These are phyloP conservation scores for Boeremia exigua DNA, from an alignment of 2,329 filamentous ascomycete species.

Conservation along the genomic window DNA sequence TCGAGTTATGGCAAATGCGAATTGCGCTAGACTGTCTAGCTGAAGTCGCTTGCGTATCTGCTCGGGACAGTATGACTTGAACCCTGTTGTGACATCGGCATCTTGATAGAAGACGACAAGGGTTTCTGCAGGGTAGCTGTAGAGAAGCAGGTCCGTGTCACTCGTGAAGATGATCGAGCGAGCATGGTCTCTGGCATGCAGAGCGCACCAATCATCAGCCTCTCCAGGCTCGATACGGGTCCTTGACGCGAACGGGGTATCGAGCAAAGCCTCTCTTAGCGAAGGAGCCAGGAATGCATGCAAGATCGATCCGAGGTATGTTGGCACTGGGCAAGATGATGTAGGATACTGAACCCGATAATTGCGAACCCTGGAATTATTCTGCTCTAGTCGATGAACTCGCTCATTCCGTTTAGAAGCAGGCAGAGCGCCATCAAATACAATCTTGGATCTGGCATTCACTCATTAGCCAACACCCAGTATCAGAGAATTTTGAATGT, in stretches of 20 bases:
- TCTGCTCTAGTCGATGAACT: conserved; percentile 64
- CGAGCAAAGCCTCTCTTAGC: conserved; percentile 72
- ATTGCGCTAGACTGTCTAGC: conserved; percentile 47
- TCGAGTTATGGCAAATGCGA: conserved; percentile 50
- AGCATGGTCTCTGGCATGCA: conserved; percentile 61
- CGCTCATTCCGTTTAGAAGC: conserved; percentile 67
- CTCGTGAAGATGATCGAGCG: conserved; percentile 74
- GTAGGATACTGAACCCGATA: conserved; percentile 49
- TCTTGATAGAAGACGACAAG: conserved; percentile 73
- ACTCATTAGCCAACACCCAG: neutral
- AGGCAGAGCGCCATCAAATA: conserved; percentile 86
- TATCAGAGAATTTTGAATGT: neutral
- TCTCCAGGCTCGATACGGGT: conserved; percentile 77
- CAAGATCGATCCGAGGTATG: conserved; percentile 48
- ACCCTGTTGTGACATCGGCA: conserved; percentile 53
- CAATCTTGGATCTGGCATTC: conserved; percentile 63
- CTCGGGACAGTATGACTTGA: conserved; percentile 52
- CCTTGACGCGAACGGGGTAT: conserved; percentile 49
- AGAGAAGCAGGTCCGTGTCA: conserved; percentile 86
- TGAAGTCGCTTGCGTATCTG: conserved; percentile 55
- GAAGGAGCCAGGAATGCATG: conserved; percentile 78
- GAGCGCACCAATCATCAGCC: conserved; percentile 81
- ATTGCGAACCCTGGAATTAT: conserved; percentile 62
- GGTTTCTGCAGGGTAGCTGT: conserved; percentile 68
- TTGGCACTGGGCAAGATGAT: conserved; percentile 35